Evolutionary conservation across 1,284 basidiomycete genomes (phyloP).

Genomic region (Sanguinoderma infundibulare): DNA sequence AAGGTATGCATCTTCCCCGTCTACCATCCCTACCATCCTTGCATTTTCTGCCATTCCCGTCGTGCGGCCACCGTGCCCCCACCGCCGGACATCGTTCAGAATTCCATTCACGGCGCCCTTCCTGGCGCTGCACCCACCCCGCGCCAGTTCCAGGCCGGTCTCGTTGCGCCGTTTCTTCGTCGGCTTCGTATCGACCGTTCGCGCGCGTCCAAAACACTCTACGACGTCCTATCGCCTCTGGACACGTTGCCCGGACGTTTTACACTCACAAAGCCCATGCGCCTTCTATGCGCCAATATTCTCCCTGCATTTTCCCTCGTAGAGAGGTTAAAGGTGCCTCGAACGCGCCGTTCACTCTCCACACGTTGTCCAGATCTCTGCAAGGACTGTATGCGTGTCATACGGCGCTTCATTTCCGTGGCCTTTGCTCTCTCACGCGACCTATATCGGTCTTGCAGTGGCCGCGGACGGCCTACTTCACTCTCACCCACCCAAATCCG

Average conservation of each 20-base stretch:
- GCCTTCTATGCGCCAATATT: background rate
- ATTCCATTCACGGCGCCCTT: too few species aligned
- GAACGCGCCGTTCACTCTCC: too few species aligned
- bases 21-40: background rate
- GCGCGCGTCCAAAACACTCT: too few species aligned
- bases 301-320: background rate
- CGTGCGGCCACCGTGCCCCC: too few species aligned
- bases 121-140: too few species aligned
- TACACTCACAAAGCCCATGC: background rate
- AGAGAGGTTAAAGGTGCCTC: too few species aligned
- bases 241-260: background rate
- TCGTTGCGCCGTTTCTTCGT: too few species aligned
- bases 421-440: background rate
- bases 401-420: slow-evolving; percentile 1
- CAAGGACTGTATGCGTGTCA: too few species aligned
- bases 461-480: background rate
- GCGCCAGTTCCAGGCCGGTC: too few species aligned
- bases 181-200: background rate
- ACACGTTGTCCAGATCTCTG: too few species aligned
- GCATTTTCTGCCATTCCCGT: background rate
- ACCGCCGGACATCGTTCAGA: too few species aligned
- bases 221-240: background rate
- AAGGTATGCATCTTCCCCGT: slow-evolving; percentile 43
- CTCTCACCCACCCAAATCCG: background rate
- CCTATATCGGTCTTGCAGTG: background rate